Evolutionary conservation across 176 grass and related monocot genomes (phyloP).

Genomic region (Triticum urartu): DNA sequence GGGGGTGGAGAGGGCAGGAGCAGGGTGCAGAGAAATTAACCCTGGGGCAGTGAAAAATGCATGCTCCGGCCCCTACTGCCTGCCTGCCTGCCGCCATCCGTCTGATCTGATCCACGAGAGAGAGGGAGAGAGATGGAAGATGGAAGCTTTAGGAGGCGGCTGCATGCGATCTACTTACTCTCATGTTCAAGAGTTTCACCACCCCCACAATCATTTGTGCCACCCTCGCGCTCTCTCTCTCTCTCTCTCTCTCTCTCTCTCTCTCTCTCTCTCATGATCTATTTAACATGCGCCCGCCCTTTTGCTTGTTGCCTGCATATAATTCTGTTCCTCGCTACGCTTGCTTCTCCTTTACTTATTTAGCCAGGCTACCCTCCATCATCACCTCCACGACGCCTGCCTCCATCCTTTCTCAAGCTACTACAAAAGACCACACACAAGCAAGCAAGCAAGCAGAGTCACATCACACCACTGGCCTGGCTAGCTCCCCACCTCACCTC

Average conservation of each 20-base stretch:
- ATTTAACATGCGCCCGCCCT: conserved; percentile 22
- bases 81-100: too few relatives aligned
- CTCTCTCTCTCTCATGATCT: neutral
- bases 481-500: neutral
- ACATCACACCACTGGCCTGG: too few relatives aligned
- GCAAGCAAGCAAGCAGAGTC: too few relatives aligned
- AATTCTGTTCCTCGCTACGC: conserved; percentile 47
- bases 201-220: conserved; percentile 38
- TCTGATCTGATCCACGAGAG: too few relatives aligned
- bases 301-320: conserved; percentile 57
- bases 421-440: conserved; percentile 28
- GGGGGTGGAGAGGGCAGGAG: too few relatives aligned
- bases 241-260: too few relatives aligned
- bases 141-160: too few relatives aligned
- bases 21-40: too few relatives aligned
- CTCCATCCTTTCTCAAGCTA: neutral
- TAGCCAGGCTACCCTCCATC: conserved; percentile 15
- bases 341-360: conserved; percentile 28
- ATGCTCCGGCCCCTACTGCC: too few relatives aligned
- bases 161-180: too few relatives aligned
- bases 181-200: conserved; percentile 24
- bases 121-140: too few relatives aligned
- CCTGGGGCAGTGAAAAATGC: too few relatives aligned
- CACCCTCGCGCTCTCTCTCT: neutral
- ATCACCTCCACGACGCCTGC: conserved; percentile 50